Evolutionary conservation across 768 basidiomycete genomes (phyloP).

Genomic region (Boletales sp.): DNA sequence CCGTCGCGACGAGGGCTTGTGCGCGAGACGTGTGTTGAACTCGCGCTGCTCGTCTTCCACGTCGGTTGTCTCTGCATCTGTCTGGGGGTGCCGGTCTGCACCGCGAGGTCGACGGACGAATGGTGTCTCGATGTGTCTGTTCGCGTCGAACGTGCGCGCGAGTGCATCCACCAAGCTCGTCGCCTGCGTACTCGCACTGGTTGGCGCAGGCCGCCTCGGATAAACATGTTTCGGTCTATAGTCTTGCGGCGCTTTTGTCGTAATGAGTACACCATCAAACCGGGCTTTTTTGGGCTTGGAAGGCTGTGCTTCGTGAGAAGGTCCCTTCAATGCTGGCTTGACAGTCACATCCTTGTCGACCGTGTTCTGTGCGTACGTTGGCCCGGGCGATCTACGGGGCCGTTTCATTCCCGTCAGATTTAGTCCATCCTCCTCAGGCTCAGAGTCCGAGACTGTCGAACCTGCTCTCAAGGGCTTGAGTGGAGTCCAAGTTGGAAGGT

Average conservation of each 20-base stretch:
- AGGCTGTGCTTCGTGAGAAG: background rate
- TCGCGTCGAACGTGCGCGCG: conserved; percentile 25
- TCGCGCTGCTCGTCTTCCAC: conserved; percentile 16
- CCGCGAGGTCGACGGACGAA: background rate
- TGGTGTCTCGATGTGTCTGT: conserved; percentile 7
- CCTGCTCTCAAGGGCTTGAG: background rate
- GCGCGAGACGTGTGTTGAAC: conserved; percentile 13
- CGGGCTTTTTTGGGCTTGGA: conserved; percentile 12
- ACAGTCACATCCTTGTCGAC: background rate
- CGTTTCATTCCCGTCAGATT: background rate
- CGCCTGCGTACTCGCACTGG: background rate
- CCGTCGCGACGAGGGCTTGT: conserved; percentile 1
- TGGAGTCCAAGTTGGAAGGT: conserved; percentile 26
- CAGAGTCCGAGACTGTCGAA: conserved; percentile 3
- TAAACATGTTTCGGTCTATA: background rate
- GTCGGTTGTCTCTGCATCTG: conserved; percentile 22
- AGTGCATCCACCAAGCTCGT: conserved; percentile 23
- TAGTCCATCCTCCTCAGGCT: conserved; percentile 3
- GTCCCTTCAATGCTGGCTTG: background rate
- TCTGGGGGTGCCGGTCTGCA: background rate
- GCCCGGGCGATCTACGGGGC: no score
- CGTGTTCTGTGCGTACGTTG: background rate
- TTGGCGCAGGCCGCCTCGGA: background rate
- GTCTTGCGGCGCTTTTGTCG: conserved; percentile 1
- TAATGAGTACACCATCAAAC: conserved; percentile 25